phyloP scores from a whole-genome alignment of 192 early-diverging fungal genomes.

The Podila minutissima region DNA sequence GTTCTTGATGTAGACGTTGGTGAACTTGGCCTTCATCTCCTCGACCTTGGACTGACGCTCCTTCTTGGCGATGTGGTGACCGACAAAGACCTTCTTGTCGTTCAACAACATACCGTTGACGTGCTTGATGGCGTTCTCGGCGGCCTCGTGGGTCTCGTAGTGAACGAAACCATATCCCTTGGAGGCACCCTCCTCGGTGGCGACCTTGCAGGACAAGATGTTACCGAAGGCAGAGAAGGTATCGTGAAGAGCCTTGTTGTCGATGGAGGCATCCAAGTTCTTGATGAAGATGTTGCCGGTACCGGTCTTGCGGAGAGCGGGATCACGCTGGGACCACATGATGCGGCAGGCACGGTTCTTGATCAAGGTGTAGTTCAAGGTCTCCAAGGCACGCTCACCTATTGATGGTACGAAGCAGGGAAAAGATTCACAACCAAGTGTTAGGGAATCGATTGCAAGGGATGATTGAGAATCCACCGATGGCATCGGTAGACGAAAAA shows the following conservation, averaged over 20 bases:
- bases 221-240: constrained; percentile 98
- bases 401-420: constrained; percentile 14
- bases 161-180: constrained; percentile 99
- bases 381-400: constrained; percentile 92
- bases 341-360: constrained; percentile 97
- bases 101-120: constrained; percentile 99
- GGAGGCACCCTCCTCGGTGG: constrained; percentile 82
- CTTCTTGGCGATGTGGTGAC: constrained; percentile 90
- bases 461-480: too few relatives aligned
- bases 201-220: constrained; percentile 98
- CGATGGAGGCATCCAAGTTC: constrained; percentile 96
- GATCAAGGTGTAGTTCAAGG: constrained; percentile 95
- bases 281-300: constrained; percentile 99
- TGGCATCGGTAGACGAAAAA: too few relatives aligned
- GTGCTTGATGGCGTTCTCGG: constrained; percentile 94
- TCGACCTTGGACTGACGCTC: constrained; percentile 93
- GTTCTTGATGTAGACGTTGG: constrained; percentile 99
- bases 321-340: constrained; percentile 99
- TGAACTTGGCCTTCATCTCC: constrained; percentile 91
- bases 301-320: constrained; percentile 86
- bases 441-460: too few relatives aligned
- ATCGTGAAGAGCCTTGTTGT: constrained; percentile 99
- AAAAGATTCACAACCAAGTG: constrained; percentile 1
- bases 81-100: constrained; percentile 97
- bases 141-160: constrained; percentile 95